A percentile compares a stretch with the other conserved stretches of the same genome.
phyloP scores from a whole-genome alignment of 2,329 filamentous ascomycete species.

The Lachnellula arida region DNA sequence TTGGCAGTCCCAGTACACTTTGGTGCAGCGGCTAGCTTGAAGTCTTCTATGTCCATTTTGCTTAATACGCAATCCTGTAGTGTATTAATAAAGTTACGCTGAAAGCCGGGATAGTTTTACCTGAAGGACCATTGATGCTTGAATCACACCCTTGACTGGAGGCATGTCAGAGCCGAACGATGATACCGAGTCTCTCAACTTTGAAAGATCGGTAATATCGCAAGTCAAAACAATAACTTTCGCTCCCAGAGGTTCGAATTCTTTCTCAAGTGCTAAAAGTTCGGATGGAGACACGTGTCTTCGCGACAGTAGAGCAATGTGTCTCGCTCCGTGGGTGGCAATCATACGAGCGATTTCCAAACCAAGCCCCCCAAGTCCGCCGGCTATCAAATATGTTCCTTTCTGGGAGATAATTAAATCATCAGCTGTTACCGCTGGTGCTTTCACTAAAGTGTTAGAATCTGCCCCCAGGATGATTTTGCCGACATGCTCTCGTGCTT shows the following conservation, averaged over 20 bases:
- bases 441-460: constrained; percentile 5
- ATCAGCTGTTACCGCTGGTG: not conserved
- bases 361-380: constrained; percentile 26
- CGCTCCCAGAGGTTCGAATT: constrained; percentile 9
- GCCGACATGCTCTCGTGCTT: constrained; percentile 10
- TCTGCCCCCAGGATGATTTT: constrained; percentile 13
- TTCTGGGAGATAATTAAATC: constrained; percentile 5
- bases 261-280: constrained; percentile 1
- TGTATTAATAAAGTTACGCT: not conserved
- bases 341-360: constrained; percentile 13
- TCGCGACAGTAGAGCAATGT: constrained; percentile 14
- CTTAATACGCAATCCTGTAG: constrained; percentile 10
- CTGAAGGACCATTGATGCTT: constrained; percentile 16
- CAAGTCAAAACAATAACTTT: constrained; percentile 12
- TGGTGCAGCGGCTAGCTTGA: constrained; percentile 5
- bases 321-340: constrained; percentile 10
- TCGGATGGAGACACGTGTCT: constrained; percentile 1
- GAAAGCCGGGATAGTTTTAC: constrained; percentile 1
- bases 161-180: constrained; percentile 2
- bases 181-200: not conserved
- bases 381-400: constrained; percentile 24
- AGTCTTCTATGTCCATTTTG: constrained; percentile 16
- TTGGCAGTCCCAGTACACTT: constrained; percentile 16
- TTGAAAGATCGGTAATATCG: constrained; percentile 9
- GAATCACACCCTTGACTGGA: constrained; percentile 14